These are phyloP conservation scores for Mortierella hygrophila DNA, from an alignment of 192 early-diverging fungal genomes.

Conservation along the genomic window DNA sequence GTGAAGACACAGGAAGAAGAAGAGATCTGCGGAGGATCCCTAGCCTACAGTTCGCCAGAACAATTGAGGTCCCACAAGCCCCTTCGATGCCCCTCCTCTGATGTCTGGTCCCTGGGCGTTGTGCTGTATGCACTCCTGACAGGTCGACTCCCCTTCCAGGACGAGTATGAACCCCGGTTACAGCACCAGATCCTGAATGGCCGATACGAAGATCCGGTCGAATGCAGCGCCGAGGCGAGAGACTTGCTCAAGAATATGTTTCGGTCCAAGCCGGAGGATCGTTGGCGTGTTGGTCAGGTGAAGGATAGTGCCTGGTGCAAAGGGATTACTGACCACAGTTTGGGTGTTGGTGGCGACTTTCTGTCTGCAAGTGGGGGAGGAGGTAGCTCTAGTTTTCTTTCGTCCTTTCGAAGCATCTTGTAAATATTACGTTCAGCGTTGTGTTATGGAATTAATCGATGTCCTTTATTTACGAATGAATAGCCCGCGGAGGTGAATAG, in stretches of 20 bases:
- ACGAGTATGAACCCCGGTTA: constrained; percentile 80
- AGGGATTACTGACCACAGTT: constrained; percentile 1
- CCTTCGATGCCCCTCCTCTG: constrained; percentile 65
- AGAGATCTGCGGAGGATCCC: constrained; percentile 65
- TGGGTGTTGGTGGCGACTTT: background rate
- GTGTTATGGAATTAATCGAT: too few relatives aligned
- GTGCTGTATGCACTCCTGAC: constrained; percentile 81
- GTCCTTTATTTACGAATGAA: too few relatives aligned
- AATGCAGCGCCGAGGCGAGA: constrained; percentile 43
- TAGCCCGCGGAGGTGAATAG: too few relatives aligned
- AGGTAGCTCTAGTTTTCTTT: background rate
- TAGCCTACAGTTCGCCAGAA: constrained; percentile 82
- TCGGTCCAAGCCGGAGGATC: constrained; percentile 55
- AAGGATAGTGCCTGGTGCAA: constrained; percentile 58
- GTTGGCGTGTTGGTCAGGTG: constrained; percentile 61
- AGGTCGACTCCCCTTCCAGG: constrained; percentile 82
- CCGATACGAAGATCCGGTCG: constrained; percentile 66
- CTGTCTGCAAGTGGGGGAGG: too few relatives aligned
- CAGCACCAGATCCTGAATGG: constrained; percentile 77
- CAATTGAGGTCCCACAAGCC: constrained; percentile 66
- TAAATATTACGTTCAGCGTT: background rate
- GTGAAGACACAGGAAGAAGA: constrained; percentile 10
- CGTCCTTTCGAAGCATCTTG: constrained; percentile 16
- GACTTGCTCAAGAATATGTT: constrained; percentile 63
- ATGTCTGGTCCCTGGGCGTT: constrained; percentile 87